Base-by-base conservation (phyloP, 1,139 yeast species). In the Ogataea hybrid region DNA sequence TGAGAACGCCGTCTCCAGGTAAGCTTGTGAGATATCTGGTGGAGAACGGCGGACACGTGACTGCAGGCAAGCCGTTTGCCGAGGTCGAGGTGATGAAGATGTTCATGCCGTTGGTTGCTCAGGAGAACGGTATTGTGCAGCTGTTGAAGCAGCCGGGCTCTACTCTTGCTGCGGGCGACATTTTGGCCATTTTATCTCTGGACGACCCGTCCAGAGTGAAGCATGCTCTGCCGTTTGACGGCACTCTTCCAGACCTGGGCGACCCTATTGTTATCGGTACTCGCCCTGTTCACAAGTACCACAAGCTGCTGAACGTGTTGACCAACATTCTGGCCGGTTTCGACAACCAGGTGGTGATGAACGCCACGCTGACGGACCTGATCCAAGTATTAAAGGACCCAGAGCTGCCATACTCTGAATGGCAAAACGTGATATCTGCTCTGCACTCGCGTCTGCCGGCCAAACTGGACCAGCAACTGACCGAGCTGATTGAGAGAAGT, bases 11-110 rank as follows among this genome's bases (percentile, higher is more conserved):
- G 35, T 90, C 97, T 33, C 99, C 98, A 42, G 99, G 99, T 74
- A 92, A 94, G 69, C 77, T 92, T 56, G 95, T 90, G 47, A 88
- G 88, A 64, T 94, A 81, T 66, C 74, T 92, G 57, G 95, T 92
- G 48, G 97, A 92, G 62, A 85, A 85, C 57, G 98, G 98, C 53
- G 98, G 92, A 53, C 97, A 90, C 59, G 79, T 92, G 56, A 70
- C 69, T 49, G 82, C 95, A 48, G 98, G 98, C 48, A 96, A 92
- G 69, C 81, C 97, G 35, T 94, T 80, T 61, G 98, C 98, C 35
- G 98, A 92, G 70, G 96, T 92, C 46, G 99, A 92, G 71, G 98
- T 92, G 54, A 92, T 92, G 99, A 92, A 92, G 69, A 90, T 90
- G 97, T 84, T 86, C 65, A 86, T 86, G 94, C 95, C 95, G 39